A percentile compares a stretch with the other conserved stretches of the same genome.
Evolutionary conservation across 768 basidiomycete species (phyloP).

Genomic region (Nidula microcarpa): DNA sequence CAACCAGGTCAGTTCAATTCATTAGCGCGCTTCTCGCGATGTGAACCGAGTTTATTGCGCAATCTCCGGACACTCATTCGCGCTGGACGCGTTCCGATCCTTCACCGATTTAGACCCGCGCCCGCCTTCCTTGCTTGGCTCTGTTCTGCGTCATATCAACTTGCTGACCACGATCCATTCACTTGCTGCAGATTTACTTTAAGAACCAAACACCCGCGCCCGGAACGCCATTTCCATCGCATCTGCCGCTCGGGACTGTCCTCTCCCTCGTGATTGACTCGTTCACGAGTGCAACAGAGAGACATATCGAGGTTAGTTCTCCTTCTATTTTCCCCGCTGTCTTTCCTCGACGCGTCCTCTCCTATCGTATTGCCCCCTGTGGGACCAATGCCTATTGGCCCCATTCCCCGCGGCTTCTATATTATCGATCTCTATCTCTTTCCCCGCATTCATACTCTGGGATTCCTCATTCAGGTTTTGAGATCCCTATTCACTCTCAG

Average conservation of each 20-base stretch:
- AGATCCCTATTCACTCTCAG: not conserved
- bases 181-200: slow-evolving; percentile 80
- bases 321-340: slow-evolving; percentile 4
- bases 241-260: slow-evolving; percentile 79
- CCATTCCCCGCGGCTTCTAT: not conserved
- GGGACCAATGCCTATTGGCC: not conserved
- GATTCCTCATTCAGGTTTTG: too few relatives aligned
- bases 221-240: slow-evolving; percentile 70
- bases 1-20: slow-evolving; percentile 75
- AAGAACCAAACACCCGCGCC: slow-evolving; percentile 86
- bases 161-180: slow-evolving; percentile 6
- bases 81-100: slow-evolving; percentile 32
- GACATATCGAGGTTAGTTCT: slow-evolving; percentile 86
- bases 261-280: slow-evolving; percentile 90
- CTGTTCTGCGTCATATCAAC: too few relatives aligned
- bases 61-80: slow-evolving; percentile 5
- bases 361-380: slow-evolving; percentile 5
- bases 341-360: slow-evolving; percentile 1
- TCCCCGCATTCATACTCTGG: too few relatives aligned
- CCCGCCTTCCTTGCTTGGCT: slow-evolving; percentile 15
- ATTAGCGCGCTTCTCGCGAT: slow-evolving; percentile 2
- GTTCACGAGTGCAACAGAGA: slow-evolving; percentile 95
- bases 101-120: slow-evolving; percentile 44
- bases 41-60: slow-evolving; percentile 16
- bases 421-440: not conserved